phyloP scores from a whole-genome alignment of 495 filamentous ascomycete genomes.

The Amphirosellinia nigrospora region DNA sequence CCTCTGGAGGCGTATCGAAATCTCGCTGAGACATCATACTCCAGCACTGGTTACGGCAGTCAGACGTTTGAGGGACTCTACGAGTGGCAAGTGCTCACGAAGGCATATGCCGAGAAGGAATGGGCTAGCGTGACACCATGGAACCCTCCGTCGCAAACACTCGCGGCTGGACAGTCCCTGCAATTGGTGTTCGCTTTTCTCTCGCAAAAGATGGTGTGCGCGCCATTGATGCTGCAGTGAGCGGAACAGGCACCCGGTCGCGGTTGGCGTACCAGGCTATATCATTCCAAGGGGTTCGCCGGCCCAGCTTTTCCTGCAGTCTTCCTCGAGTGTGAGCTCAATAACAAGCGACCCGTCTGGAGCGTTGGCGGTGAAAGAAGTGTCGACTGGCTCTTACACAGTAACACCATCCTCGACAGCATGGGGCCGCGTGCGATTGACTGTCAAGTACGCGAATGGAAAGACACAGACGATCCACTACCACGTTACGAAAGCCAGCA shows the following conservation, averaged over 20 bases:
- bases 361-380: constrained; percentile 30
- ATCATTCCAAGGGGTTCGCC: constrained; percentile 51
- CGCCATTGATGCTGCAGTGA: constrained; percentile 48
- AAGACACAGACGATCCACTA: constrained; percentile 57
- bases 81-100: constrained; percentile 56
- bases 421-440: constrained; percentile 51
- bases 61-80: constrained; percentile 61
- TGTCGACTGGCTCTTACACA: constrained; percentile 30
- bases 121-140: constrained; percentile 52
- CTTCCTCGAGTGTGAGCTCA: constrained; percentile 33
- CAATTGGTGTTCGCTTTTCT: constrained; percentile 56
- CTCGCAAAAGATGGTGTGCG: constrained; percentile 44
- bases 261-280: constrained; percentile 56
- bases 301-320: constrained; percentile 48
- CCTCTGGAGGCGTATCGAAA: constrained; percentile 58
- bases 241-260: constrained; percentile 48
- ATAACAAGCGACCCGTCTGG: constrained; percentile 36
- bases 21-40: constrained; percentile 42
- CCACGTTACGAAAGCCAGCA: constrained; percentile 50
- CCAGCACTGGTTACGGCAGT: constrained; percentile 48
- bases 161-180: constrained; percentile 47
- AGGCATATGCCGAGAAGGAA: constrained; percentile 56
- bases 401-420: constrained; percentile 38
- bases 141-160: constrained; percentile 51
- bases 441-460: constrained; percentile 48